Conservation (phyloP, 805 yeast genomes). For the Scheffersomyces ergatensis region DNA sequence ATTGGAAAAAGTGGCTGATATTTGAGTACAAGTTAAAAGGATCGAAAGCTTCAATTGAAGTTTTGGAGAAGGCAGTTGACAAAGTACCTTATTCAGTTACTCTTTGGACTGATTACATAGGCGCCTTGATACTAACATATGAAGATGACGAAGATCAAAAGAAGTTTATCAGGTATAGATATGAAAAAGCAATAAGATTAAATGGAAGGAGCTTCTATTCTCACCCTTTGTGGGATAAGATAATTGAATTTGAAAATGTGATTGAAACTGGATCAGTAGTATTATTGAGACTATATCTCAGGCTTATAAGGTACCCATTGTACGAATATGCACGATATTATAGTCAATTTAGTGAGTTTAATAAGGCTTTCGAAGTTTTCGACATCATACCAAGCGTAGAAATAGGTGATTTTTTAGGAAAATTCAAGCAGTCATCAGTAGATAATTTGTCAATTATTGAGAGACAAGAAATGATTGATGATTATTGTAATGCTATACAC, state of each 20-base stretch:
- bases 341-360: slow-evolving; percentile 43
- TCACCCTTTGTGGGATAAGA: slow-evolving; percentile 81
- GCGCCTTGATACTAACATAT: slow-evolving; percentile 46
- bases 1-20: slow-evolving; percentile 64
- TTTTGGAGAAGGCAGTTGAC: slow-evolving; percentile 44
- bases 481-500: slow-evolving; percentile 43
- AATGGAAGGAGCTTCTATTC: slow-evolving; percentile 75
- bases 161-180: slow-evolving; percentile 36
- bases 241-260: slow-evolving; percentile 57
- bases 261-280: slow-evolving; percentile 28
- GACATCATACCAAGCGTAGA: slow-evolving; percentile 17
- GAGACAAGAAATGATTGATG: slow-evolving; percentile 39
- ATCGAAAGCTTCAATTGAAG: slow-evolving; percentile 40
- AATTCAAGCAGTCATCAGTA: slow-evolving; percentile 16
- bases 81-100: slow-evolving; percentile 59
- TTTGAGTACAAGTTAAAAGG: slow-evolving; percentile 59
- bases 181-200: slow-evolving; percentile 44
- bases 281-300: slow-evolving; percentile 40
- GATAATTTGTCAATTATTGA: slow-evolving; percentile 35
- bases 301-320: slow-evolving; percentile 60
- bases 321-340: slow-evolving; percentile 85
- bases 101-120: slow-evolving; percentile 66
- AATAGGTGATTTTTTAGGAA: slow-evolving; percentile 17
- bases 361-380: slow-evolving; percentile 28
- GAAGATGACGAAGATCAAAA: slow-evolving; percentile 13